Evolutionary conservation across 768 basidiomycete species (phyloP).

Genomic region (Panellus pusillus): DNA sequence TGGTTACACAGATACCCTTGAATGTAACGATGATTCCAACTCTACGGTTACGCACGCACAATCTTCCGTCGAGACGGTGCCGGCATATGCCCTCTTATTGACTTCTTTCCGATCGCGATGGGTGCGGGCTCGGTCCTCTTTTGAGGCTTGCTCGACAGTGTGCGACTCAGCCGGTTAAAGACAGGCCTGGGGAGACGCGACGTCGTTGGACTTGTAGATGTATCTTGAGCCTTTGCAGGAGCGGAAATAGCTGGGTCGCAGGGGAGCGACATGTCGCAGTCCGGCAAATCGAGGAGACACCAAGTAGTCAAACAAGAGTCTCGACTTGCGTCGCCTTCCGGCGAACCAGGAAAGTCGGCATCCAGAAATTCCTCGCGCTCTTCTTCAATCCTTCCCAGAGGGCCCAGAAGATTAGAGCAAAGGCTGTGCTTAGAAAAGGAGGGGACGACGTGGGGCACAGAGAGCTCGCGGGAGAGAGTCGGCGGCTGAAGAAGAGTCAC

Average conservation of each 20-base stretch:
- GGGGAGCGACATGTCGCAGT: constrained; percentile 11
- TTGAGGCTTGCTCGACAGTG: constrained; percentile 18
- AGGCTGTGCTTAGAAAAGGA: constrained; percentile 23
- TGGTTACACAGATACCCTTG: constrained; percentile 6
- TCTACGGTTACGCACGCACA: constrained; percentile 7
- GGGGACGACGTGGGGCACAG: constrained; percentile 15
- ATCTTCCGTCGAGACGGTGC: constrained; percentile 3
- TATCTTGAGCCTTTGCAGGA: background rate
- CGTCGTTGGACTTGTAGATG: constrained; percentile 6
- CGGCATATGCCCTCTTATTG: constrained; percentile 3
- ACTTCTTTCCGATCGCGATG: constrained; percentile 11
- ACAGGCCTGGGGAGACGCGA: constrained; percentile 28
- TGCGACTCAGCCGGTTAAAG: constrained; percentile 22
- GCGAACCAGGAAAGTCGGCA: background rate
- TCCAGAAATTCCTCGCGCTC: constrained; percentile 12
- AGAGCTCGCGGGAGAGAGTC: constrained; percentile 10
- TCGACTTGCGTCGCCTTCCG: background rate
- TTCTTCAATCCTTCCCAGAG: constrained; percentile 21
- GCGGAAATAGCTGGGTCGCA: constrained; percentile 2
- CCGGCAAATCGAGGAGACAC: constrained; percentile 13
- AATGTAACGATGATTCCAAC: too few relatives aligned
- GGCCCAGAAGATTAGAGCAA: constrained; percentile 18
- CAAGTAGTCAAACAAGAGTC: constrained; percentile 10
- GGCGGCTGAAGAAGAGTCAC: background rate
- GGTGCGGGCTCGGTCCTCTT: constrained; percentile 1